These are phyloP conservation scores for Pythium coloratum DNA, from an alignment of 352 stramenopile species.

Conservation along the genomic window DNA sequence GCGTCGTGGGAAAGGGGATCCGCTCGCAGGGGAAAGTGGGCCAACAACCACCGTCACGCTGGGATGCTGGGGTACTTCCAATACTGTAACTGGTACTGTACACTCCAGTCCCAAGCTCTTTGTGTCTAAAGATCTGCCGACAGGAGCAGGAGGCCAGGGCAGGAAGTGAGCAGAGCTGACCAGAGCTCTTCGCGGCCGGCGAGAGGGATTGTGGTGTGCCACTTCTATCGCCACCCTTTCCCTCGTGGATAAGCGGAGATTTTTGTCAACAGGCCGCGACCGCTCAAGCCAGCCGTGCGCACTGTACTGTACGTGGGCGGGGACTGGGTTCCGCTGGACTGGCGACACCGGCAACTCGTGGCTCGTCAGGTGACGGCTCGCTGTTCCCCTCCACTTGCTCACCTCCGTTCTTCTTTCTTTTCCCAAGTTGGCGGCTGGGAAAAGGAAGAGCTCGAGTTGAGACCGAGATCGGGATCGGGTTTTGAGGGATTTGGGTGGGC, in stretches of 20 bases:
- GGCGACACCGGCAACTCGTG: constrained; percentile 7
- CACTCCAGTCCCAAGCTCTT: background rate
- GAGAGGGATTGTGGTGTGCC: background rate
- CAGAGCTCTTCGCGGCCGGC: background rate
- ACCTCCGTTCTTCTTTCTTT: constrained; percentile 5
- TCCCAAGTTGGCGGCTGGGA: background rate
- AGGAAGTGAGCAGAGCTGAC: background rate
- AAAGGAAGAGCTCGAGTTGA: background rate
- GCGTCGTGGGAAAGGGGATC: background rate
- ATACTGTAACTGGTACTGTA: background rate
- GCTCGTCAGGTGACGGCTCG: constrained; percentile 9
- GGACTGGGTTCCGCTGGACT: background rate
- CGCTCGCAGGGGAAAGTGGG: background rate
- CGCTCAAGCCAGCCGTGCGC: background rate
- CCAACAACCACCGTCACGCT: background rate
- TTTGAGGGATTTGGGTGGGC: background rate
- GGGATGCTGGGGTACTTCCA: too few relatives aligned
- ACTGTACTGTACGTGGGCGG: background rate
- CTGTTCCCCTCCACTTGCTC: background rate
- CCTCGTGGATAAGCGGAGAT: constrained; percentile 3
- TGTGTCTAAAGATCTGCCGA: background rate
- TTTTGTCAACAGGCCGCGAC: background rate
- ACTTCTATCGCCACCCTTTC: background rate
- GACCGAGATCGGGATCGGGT: background rate
- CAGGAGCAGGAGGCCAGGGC: background rate